Percentiles rank a stretch among this genome's conserved stretches.
These are phyloP conservation scores for Solanum peruvianum DNA, from an alignment of 257 asterid genomes.

Conservation along the genomic window DNA sequence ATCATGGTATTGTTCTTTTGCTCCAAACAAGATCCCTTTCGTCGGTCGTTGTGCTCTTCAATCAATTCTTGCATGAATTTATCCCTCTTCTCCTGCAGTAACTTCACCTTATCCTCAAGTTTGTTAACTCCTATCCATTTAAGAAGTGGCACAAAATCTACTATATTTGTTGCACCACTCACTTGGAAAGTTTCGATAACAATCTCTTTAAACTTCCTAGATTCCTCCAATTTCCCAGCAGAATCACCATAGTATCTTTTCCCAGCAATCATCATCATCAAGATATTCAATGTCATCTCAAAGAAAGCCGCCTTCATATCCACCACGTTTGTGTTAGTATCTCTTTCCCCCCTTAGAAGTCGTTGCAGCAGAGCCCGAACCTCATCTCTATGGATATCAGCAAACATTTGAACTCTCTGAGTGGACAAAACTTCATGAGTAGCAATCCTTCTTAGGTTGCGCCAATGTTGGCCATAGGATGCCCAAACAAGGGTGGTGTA, in stretches of 20 bases:
- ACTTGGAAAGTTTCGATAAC: conserved; percentile 3
- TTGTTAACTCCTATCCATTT: conserved; percentile 15
- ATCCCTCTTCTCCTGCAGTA: conserved; percentile 22
- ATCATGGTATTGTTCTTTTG: conserved; percentile 15
- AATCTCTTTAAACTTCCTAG: conserved; percentile 16
- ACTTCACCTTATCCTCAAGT: conserved; percentile 13
- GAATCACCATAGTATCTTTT: conserved; percentile 19
- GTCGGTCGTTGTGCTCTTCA: conserved; percentile 11
- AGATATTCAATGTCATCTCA: conserved; percentile 18
- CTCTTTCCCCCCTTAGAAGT: background rate
- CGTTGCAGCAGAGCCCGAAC: conserved; percentile 1
- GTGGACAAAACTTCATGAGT: conserved; percentile 24
- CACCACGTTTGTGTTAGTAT: background rate
- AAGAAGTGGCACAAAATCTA: conserved; percentile 24
- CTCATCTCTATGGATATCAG: conserved; percentile 1
- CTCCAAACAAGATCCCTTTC: background rate
- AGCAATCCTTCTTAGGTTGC: conserved; percentile 23
- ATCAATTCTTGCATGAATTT: conserved; percentile 30
- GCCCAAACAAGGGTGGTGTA: conserved; percentile 53
- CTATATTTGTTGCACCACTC: conserved; percentile 14
- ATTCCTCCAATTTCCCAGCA: conserved; percentile 10
- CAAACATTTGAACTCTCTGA: conserved; percentile 5
- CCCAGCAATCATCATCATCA: conserved; percentile 40
- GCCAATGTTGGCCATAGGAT: conserved; percentile 38
- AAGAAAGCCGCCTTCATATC: conserved; percentile 23